Base-by-base conservation (phyloP, 306 rosid genomes). In the Casuarina glauca region DNA sequence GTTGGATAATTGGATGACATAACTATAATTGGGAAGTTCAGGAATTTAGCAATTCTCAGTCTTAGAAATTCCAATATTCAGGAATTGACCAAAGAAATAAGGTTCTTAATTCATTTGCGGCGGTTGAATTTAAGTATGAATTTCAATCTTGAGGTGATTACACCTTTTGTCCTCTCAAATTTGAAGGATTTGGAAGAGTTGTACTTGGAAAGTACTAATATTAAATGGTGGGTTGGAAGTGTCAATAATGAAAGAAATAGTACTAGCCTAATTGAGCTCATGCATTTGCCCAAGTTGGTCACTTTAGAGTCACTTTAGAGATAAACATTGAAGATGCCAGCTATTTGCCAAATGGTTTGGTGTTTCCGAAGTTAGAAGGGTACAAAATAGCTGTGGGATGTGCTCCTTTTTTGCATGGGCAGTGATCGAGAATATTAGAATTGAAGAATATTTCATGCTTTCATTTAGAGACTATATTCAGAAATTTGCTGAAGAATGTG, bases 201-300 rank as follows among this genome's bases (percentile, higher is more conserved):
- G 6, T 6, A 35, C 1, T 32, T 81, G 58, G 10, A 35, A 4
- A 11, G 43, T 3, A 15, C 16, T 10, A 74, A 51, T 26, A 15
- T 61, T 45, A n/a, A 43, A 4, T 78, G 86, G 86, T 57, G 60
- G 3, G 45, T 3, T 16, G 70, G 45, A 45, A 49, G 49, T 50
- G 11, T 5, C 44, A 2, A 2, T 3, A 55, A 10, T 10, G 11
- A 20, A 74, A 58, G 61, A 12, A 46, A 35, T 39, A 82, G 45
- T 63, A 76, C 76, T 2, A 60, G 66, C 74, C 61, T 78, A 26
- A 11, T 2, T 3, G 85, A 82, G n/a, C 61, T 82, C 19, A 50
- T n/a, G 3, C 45, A 57, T 2, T 60, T 77, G 75, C 10, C 17
- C 3, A 12, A 41, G 6, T 75, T 74, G 45, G 69, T 17, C 2